phyloP scores from a whole-genome alignment of 768 basidiomycete genomes.

The Pleurotus platypus region DNA sequence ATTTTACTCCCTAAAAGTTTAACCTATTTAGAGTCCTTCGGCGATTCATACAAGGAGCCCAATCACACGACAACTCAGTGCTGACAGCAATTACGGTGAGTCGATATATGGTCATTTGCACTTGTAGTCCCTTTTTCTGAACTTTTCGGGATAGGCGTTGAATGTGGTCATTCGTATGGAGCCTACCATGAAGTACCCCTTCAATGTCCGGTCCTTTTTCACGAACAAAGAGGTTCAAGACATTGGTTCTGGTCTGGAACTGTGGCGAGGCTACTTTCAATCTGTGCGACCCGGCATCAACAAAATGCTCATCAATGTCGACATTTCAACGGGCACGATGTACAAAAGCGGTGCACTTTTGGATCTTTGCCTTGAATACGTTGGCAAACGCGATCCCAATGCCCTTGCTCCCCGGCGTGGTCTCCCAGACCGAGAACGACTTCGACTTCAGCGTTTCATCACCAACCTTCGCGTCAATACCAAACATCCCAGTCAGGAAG shows the following conservation, averaged over 20 bases:
- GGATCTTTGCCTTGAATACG: slow-evolving; percentile 46
- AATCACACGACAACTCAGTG: slow-evolving; percentile 61
- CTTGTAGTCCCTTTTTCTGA: background rate
- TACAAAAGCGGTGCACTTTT: slow-evolving; percentile 58
- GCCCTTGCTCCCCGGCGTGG: slow-evolving; percentile 35
- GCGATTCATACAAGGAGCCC: slow-evolving; percentile 56
- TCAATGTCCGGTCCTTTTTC: slow-evolving; percentile 73
- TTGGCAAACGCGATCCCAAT: slow-evolving; percentile 30
- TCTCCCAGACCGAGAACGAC: slow-evolving; percentile 53
- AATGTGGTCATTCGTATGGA: slow-evolving; percentile 75
- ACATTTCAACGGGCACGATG: slow-evolving; percentile 73
- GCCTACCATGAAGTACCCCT: slow-evolving; percentile 61
- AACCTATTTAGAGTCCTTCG: slow-evolving; percentile 43
- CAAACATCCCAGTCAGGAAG: slow-evolving; percentile 28
- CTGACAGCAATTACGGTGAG: slow-evolving; percentile 64
- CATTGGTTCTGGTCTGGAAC: slow-evolving; percentile 46
- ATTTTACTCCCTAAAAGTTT: background rate
- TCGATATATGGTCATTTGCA: background rate
- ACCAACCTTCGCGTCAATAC: slow-evolving; percentile 49
- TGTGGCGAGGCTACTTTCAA: slow-evolving; percentile 78
- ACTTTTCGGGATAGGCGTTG: slow-evolving; percentile 38
- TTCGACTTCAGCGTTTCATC: slow-evolving; percentile 54
- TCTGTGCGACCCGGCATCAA: slow-evolving; percentile 62
- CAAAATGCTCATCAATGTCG: slow-evolving; percentile 61
- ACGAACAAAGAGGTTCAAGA: slow-evolving; percentile 52